Base-by-base conservation (phyloP, 1,284 basidiomycete genomes). In the Trichosporon sp. region DNA sequence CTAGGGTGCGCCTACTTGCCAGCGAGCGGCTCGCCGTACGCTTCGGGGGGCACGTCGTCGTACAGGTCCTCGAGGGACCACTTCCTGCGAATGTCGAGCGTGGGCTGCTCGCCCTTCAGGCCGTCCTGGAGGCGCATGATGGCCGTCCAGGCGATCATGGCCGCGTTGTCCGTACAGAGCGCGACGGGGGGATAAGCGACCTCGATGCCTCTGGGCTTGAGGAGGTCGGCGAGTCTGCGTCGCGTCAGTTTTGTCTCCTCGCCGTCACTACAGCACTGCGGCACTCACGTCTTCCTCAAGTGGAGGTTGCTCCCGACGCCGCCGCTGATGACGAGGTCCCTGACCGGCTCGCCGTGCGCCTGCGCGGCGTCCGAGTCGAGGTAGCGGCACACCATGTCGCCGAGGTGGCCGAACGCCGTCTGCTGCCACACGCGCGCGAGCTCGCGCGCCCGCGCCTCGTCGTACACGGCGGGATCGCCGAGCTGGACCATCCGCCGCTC, bases 131-230 rank as follows among this genome's bases (percentile, higher is more conserved):
- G 90, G 12, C 93, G 88, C 73, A 91, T 83, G 86, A 95, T 90
- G 0, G 92, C 90, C 6, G 93, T 90, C 91, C 91, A 95, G 1
- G 87, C 95, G 73, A 98, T 92, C 95, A 98, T 98, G 1, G 89
- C 94, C 0, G 95, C 95, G 78, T 97, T 98, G 76, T 97, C 95
- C 75, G 93, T 96, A 78, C 94, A 96, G 1, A 95, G 83, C 1
- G 85, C 77, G 0, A 89, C 85, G 0, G 93, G 92, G 9, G 93
- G 93, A 65, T 80, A 83, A 63, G 75, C 80, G 87, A 93, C 56
- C 47, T 71, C 44, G 4, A 72, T 66, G n/a, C 62, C 56, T 2
- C 31, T 62, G 21, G 60, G 29, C n/a, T 18, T 18, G 32, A 77
- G 67, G 75, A 78, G 76, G 38, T 62, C 47, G 32, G 69, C 58